Evolutionary conservation across 2,329 filamentous ascomycete species (phyloP).

Genomic region (Fusarium ambrosium): DNA sequence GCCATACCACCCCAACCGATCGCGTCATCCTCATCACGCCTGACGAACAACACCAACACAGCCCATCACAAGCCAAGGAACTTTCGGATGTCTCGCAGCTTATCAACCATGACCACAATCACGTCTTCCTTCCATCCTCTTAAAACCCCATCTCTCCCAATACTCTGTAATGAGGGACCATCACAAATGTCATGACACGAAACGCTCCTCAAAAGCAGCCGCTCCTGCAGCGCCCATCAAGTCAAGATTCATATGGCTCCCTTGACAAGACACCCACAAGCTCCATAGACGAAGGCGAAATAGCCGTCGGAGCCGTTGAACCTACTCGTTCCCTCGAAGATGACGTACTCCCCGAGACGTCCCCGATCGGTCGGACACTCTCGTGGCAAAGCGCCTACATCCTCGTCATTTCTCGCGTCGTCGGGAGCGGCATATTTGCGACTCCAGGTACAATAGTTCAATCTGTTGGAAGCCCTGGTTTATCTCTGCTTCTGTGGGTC

Average conservation of each 20-base stretch:
- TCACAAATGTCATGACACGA: conserved; percentile 9
- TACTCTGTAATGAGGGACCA: no score
- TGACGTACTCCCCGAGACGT: conserved; percentile 71
- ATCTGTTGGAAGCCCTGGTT: conserved; percentile 74
- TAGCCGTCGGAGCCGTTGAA: neutral
- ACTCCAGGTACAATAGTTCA: conserved; percentile 77
- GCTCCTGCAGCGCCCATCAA: conserved; percentile 21
- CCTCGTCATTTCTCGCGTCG: conserved; percentile 76
- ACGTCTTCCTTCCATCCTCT: neutral
- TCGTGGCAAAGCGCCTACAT: conserved; percentile 75
- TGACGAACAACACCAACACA: conserved; percentile 28
- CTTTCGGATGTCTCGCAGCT: conserved; percentile 19
- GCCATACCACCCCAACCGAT: conserved; percentile 10
- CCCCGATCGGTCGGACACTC: conserved; percentile 69
- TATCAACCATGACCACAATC: conserved; percentile 18
- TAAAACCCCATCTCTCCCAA: neutral
- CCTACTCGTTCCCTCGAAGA: conserved; percentile 61
- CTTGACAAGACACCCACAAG: neutral
- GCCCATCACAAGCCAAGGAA: conserved; percentile 28
- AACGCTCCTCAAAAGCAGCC: conserved; percentile 10
- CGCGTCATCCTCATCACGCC: conserved; percentile 42
- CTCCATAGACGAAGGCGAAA: conserved; percentile 23
- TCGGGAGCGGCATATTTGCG: conserved; percentile 80
- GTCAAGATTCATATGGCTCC: conserved; percentile 5
- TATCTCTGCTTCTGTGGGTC: conserved; percentile 74